Evolutionary conservation across 345 rosid genomes (phyloP).

Genomic region (Aethionema arabicum): DNA sequence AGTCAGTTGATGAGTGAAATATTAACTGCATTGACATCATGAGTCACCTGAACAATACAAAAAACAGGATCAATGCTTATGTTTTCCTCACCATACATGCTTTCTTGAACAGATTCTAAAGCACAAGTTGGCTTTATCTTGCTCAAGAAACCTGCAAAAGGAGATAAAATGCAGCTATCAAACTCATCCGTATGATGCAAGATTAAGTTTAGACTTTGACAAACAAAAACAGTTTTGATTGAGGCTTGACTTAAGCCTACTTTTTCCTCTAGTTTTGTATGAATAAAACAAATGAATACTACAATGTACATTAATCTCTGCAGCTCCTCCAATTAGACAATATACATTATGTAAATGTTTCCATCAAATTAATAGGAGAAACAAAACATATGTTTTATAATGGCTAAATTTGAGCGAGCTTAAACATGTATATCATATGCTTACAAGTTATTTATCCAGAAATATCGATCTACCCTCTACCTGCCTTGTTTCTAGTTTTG

Average conservation of each 20-base stretch:
- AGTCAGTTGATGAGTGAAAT: conserved; percentile 42
- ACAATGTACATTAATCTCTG: conserved; percentile 23
- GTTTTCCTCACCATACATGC: conserved; percentile 1
- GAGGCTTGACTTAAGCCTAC: not conserved
- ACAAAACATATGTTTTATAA: not conserved
- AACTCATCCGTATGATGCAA: conserved; percentile 1
- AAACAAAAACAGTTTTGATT: conserved; percentile 20
- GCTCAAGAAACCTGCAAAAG: not conserved
- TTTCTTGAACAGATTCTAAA: conserved; percentile 5
- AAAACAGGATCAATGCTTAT: conserved; percentile 4
- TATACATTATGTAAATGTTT: not conserved
- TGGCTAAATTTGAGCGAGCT: too few species aligned
- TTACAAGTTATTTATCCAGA: too few species aligned
- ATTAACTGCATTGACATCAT: conserved; percentile 8
- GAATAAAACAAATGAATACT: conserved; percentile 28
- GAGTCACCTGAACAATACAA: conserved; percentile 13
- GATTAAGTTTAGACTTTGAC: not conserved
- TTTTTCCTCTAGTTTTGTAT: conserved; percentile 14
- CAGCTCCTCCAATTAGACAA: not conserved
- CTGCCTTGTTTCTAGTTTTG: too few species aligned
- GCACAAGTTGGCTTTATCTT: conserved; percentile 8
- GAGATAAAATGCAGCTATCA: not conserved
- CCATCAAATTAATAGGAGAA: not conserved
- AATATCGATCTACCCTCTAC: too few species aligned
- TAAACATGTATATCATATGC: too few species aligned